These are phyloP conservation scores for Trichoderma semiorbis DNA, from an alignment of 2,329 filamentous ascomycete genomes.

Conservation along the genomic window DNA sequence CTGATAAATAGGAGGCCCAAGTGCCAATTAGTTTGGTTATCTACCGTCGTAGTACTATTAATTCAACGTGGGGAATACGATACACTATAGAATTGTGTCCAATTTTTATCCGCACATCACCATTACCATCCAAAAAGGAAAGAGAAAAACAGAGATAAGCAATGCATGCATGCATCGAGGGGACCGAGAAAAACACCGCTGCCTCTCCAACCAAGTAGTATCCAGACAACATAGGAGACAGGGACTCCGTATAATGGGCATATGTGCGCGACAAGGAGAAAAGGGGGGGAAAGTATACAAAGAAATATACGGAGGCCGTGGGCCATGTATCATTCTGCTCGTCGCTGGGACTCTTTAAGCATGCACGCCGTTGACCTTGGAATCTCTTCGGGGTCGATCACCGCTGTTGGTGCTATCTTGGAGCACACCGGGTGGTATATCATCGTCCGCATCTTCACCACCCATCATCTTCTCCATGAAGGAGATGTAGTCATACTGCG, in stretches of 20 bases:
- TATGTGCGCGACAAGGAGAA: conserved; percentile 1
- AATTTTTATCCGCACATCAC: conserved; percentile 10
- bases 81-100: conserved; percentile 11
- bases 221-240: conserved; percentile 18
- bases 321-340: neutral
- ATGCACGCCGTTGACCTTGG: conserved; percentile 34
- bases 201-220: conserved; percentile 15
- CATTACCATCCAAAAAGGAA: conserved; percentile 11
- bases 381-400: conserved; percentile 33
- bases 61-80: conserved; percentile 3
- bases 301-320: conserved; percentile 10
- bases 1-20: neutral
- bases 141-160: neutral
- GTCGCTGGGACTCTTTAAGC: neutral
- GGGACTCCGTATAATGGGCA: conserved; percentile 8
- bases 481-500: conserved; percentile 92
- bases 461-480: conserved; percentile 90
- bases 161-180: conserved; percentile 7
- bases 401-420: conserved; percentile 36
- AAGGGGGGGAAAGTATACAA: conserved; percentile 11
- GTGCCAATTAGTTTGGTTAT: conserved; percentile 1
- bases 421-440: conserved; percentile 30
- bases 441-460: conserved; percentile 32
- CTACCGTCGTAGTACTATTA: conserved; percentile 7
- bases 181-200: conserved; percentile 10